A percentile compares a stretch with the other conserved stretches of the same genome.
Conservation (phyloP, 352 stramenopile genomes). For the Globisporangium megalacanthum region DNA sequence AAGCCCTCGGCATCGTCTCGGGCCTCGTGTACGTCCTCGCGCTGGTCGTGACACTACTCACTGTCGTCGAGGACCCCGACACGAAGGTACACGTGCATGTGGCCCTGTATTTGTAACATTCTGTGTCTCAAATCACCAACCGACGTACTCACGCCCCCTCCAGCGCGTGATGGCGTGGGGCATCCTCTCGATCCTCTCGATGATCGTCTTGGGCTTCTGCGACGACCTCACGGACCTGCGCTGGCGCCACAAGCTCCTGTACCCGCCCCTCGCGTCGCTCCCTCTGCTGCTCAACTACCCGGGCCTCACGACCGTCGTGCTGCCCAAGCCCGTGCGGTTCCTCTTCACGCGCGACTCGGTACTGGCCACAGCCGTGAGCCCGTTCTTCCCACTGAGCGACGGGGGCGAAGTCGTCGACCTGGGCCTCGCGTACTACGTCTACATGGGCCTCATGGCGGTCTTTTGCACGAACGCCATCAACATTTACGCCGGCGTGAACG, state of each 20-base stretch:
- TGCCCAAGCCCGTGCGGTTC: slow-evolving; percentile 85
- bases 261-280: slow-evolving; percentile 95
- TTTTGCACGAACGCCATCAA: slow-evolving; percentile 99
- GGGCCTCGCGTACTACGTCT: slow-evolving; percentile 94
- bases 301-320: slow-evolving; percentile 92
- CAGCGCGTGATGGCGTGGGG: slow-evolving; percentile 79
- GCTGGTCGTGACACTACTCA: slow-evolving; percentile 65
- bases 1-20: slow-evolving; percentile 85
- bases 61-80: slow-evolving; percentile 55
- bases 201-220: slow-evolving; percentile 90
- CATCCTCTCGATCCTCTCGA: slow-evolving; percentile 83
- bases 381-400: slow-evolving; percentile 62
- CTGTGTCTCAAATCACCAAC: too few species aligned
- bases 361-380: slow-evolving; percentile 52
- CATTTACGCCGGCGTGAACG: slow-evolving; percentile 99
- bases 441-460: slow-evolving; percentile 98
- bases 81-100: slow-evolving; percentile 31
- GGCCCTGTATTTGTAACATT: too few species aligned
- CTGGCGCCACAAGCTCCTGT: slow-evolving; percentile 96
- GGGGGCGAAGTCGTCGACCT: slow-evolving; percentile 90
- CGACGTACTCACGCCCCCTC: neutral
- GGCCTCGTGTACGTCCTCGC: slow-evolving; percentile 78
- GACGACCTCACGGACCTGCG: slow-evolving; percentile 97
- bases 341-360: slow-evolving; percentile 60
- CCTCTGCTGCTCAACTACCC: slow-evolving; percentile 96